A percentile compares a stretch with the other conserved stretches of the same genome.
Evolutionary conservation across 1,284 basidiomycete species (phyloP).

Genomic region (Fomitopsis schrenkii): DNA sequence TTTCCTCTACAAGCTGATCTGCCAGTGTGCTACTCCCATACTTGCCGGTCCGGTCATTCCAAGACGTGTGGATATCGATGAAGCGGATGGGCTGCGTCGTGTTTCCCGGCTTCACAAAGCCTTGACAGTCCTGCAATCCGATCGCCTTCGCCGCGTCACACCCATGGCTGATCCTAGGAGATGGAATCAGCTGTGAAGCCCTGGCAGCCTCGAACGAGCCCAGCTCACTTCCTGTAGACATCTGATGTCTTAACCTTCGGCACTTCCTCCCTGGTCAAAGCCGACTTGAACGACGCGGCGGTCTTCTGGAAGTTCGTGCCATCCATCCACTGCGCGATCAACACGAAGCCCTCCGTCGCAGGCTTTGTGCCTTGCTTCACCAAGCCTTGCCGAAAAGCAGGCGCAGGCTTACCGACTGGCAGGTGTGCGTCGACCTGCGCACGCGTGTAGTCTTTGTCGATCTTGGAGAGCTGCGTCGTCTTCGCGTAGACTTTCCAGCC

Average conservation of each 20-base stretch:
- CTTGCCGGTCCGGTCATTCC: background rate
- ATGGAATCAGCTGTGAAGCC: background rate
- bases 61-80: slow-evolving; percentile 6
- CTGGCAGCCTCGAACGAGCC: background rate
- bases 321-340: slow-evolving; percentile 1
- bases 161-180: background rate
- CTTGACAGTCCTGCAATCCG: slow-evolving; percentile 1
- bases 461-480: background rate
- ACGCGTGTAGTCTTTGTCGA: background rate
- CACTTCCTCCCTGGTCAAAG: background rate
- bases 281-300: background rate
- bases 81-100: background rate
- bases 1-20: background rate
- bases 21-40: background rate
- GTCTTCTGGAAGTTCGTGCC: background rate
- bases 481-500: slow-evolving; percentile 5
- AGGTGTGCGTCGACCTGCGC: background rate
- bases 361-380: background rate
- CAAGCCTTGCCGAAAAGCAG: background rate
- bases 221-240: background rate
- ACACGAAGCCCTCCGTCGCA: background rate
- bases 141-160: background rate
- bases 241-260: background rate
- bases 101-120: background rate
- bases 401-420: background rate